Conservation (phyloP, 1,139 yeast genomes). For the Zygoascus hellenicus region DNA sequence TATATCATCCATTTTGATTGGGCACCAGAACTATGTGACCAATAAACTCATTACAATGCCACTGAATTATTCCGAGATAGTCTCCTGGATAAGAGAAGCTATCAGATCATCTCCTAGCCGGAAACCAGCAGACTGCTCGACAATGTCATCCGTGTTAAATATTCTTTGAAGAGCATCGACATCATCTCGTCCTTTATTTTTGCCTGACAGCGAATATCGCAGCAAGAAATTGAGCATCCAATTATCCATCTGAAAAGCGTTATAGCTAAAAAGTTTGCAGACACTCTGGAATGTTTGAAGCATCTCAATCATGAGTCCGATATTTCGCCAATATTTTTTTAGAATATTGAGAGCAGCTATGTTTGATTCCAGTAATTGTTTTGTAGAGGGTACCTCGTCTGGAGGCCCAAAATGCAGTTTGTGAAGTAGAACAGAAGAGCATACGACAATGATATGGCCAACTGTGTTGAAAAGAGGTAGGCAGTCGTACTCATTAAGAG, state of each 20-base stretch:
- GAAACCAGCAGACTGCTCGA: background rate
- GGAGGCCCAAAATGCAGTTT: constrained; percentile 4
- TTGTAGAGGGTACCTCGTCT: background rate
- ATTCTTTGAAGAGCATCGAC: background rate
- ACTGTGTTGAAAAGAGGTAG: constrained; percentile 9
- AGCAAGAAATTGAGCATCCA: constrained; percentile 10
- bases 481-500: constrained; percentile 3
- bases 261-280: constrained; percentile 9
- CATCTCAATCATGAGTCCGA: constrained; percentile 7
- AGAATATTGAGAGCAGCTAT: constrained; percentile 2
- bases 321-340: constrained; percentile 6
- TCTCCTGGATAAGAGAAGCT: background rate
- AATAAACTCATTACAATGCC: too few relatives aligned
- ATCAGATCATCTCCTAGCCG: background rate
- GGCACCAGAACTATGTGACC: too few relatives aligned
- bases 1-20: too few relatives aligned
- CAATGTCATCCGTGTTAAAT: background rate
- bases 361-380: constrained; percentile 3
- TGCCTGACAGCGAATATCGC: constrained; percentile 7
- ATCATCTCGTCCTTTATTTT: background rate
- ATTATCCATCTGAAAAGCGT: constrained; percentile 10
- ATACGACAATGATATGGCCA: constrained; percentile 11
- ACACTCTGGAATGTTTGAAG: constrained; percentile 8
- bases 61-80: too few relatives aligned
- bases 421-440: constrained; percentile 10